These are phyloP conservation scores for Polytrichum commune DNA, from an alignment of 225 moss, liverwort and hornwort species.

Conservation along the genomic window DNA sequence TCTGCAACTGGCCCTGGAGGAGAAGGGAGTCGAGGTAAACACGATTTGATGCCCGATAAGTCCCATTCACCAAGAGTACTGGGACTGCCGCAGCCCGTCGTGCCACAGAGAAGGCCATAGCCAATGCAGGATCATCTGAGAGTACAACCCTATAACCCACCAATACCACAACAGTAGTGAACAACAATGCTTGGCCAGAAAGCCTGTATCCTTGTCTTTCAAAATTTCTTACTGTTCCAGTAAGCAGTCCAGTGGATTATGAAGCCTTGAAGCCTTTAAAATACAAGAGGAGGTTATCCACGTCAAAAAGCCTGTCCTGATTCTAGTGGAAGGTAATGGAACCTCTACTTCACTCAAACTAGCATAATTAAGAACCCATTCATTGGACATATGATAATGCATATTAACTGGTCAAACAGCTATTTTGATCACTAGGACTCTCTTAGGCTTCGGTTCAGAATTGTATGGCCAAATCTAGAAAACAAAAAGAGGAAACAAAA, in stretches of 20 bases:
- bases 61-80: constrained; percentile 79
- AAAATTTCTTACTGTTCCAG: neutral
- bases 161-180: constrained; percentile 1
- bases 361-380: too few relatives aligned
- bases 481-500: constrained; percentile 12
- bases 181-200: neutral
- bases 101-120: constrained; percentile 90
- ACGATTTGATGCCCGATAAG: constrained; percentile 77
- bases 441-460: too few relatives aligned
- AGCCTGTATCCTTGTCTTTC: neutral
- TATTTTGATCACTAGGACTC: too few relatives aligned
- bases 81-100: constrained; percentile 89
- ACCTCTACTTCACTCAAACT: too few relatives aligned
- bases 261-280: too few relatives aligned
- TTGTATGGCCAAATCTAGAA: neutral
- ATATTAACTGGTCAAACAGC: too few relatives aligned
- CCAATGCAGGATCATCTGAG: constrained; percentile 88
- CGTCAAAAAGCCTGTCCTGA: too few relatives aligned
- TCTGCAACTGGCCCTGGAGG: constrained; percentile 88
- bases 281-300: too few relatives aligned
- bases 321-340: too few relatives aligned
- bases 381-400: too few relatives aligned
- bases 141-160: constrained; percentile 52
- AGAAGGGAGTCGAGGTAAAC: constrained; percentile 90
- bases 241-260: too few relatives aligned